A percentile compares a stretch with the other conserved stretches of the same genome.
phyloP scores from a whole-genome alignment of 2,329 filamentous ascomycete species.

The Alternaria triticina region DNA sequence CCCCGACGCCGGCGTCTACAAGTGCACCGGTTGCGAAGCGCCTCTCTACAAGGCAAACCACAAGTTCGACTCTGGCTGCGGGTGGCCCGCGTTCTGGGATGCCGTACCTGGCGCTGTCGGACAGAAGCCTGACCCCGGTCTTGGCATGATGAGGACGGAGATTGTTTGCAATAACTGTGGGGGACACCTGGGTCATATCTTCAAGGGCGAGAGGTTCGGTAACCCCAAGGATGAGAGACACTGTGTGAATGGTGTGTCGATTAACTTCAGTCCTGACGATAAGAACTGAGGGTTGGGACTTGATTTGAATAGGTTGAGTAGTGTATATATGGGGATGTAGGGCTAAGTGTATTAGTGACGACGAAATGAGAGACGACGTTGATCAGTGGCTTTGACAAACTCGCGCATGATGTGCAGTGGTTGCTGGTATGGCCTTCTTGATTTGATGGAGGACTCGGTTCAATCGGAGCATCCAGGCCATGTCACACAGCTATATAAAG shows the following conservation, averaged over 20 bases:
- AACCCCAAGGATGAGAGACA: conserved; percentile 95
- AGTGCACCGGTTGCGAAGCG: conserved; percentile 82
- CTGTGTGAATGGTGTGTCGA: conserved; percentile 91
- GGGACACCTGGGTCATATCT: conserved; percentile 88
- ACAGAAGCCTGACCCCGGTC: conserved; percentile 74
- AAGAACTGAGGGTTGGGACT: conserved; percentile 51
- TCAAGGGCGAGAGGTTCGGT: conserved; percentile 83
- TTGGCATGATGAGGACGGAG: conserved; percentile 88
- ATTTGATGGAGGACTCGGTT: fast-evolving
- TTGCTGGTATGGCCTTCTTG: not conserved
- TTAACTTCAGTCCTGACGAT: conserved; percentile 81
- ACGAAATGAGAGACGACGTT: not conserved
- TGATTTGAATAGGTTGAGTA: not conserved
- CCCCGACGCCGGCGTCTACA: conserved; percentile 78
- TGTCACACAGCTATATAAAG: fast-evolving
- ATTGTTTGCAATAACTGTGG: conserved; percentile 96
- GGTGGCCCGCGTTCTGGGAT: conserved; percentile 98
- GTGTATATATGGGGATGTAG: conserved; percentile 6
- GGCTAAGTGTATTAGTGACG: conserved; percentile 4
- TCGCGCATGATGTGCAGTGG: not conserved
- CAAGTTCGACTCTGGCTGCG: conserved; percentile 96
- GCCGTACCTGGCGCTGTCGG: conserved; percentile 89
- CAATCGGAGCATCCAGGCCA: not conserved
- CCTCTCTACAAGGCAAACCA: conserved; percentile 92
- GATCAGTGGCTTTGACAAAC: not conserved